Evolutionary conservation across 2,329 filamentous ascomycete genomes (phyloP), one percentile per base, ranked within the genome.

Genomic region (Colletotrichum chrysophilum): DNA sequence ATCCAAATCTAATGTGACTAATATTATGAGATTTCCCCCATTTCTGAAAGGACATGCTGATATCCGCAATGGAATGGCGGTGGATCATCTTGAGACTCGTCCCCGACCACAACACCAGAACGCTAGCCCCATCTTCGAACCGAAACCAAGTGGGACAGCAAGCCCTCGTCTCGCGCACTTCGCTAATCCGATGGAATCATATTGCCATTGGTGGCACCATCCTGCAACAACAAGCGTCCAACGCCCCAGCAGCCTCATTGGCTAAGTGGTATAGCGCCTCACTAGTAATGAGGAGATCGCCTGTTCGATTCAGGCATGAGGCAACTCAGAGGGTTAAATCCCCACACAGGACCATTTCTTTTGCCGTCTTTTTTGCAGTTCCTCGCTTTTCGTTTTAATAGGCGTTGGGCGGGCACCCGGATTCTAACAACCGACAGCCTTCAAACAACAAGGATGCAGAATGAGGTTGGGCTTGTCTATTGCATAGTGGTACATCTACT

Each of bases 141-240:
- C 38, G 5, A 12, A 21, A 3, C 43, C n/a, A 24, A 52, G 43
- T 52, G 43, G 43, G 43, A 52, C 43, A 52, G 10, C n/a, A 7
- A 52, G 43, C n/a, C 43, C n/a, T 52, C n/a, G 7, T 13, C 9
- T 52, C n/a, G 18, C 18, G 18, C 38, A 48, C 18, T 9, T 43
- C 18, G 6, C 38, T 16, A n/a, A 43, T n/a, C 8, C 8, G 5
- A 2, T 48, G 5, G n/a, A 13, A 3, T 21, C 5, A 52, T 52
- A 52, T 21, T 48, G 5, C 18, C 18, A 12, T 48, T 48, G 18
- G 9, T 21, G 38, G 0, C 7, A 0, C 0, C 1, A 0, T 0
- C 5, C 5, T 0, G 10, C 43, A 52, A 13, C n/a, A 21, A 52
- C 10, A 13, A 52, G 43, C 10, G 43, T 52, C n/a, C 43, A 21